Base-by-base conservation (phyloP, 495 filamentous ascomycete genomes). In the Pyronema omphalodes region DNA sequence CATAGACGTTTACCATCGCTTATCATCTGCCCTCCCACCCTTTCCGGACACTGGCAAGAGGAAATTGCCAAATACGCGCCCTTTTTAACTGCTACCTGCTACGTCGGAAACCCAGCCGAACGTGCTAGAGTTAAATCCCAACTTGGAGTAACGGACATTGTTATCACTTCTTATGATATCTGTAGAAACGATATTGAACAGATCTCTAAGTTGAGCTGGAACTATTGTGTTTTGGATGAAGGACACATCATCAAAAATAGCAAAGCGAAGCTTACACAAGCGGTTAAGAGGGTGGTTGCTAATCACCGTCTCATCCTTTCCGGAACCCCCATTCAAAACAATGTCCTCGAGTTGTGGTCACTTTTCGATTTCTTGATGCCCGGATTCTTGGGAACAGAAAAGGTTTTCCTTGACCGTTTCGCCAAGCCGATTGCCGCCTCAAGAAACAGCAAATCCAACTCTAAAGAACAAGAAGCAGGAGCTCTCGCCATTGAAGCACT, bases 311-410 rank as follows among this genome's bases (percentile, higher is more conserved):
- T 98, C 37, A 96, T 98, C 57, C 76, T 98, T 5, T 96, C 91
- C 9, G 91, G 91, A 41, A 98, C 91, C 1, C 91, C 91, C 0
- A 98, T 98, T 61, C 91, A 98, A 66, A 98, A 98, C 68, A 98
- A 96, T 66, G 82, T 98, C 15, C 74, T 94, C 7, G 91, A 98
- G 63, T 73, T 98, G n/a, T 98, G 91, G 91, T 96, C 93, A 0
- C 76, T 98, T 6, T 96, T 98, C 62, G 91, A 98, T 68, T 98
- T 98, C 71, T 70, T 98, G 55, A 98, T 98, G 91, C 91, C 91
- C 4, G 93, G 91, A 6, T 98, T 98, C 74, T 71, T 98, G 7
- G 91, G 91, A n/a, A 86, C 91, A 0, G 91, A 98, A 62, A 96
- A 94, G 68, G 89, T 98, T 23, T 98, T 98, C 74, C 71, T 93